Percentiles rank a stretch among this genome's conserved stretches.
Evolutionary conservation across 1,284 basidiomycete species (phyloP).

Genomic region (Naganishia cerealis): DNA sequence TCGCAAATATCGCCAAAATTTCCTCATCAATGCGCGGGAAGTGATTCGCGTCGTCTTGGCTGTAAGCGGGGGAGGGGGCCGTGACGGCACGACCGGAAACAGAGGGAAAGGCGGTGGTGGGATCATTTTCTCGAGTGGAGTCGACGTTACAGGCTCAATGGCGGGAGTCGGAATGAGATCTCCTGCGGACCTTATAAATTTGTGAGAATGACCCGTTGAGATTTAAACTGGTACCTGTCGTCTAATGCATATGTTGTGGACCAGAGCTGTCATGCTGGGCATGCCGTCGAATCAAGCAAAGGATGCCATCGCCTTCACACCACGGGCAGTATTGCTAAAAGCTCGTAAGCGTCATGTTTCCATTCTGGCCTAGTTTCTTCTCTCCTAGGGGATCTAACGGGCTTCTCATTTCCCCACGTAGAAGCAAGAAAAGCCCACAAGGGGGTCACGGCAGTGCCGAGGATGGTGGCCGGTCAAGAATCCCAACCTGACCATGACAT

Average conservation of each 20-base stretch:
- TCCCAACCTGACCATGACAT: neutral
- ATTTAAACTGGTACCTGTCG: neutral
- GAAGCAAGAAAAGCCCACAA: slow-evolving; percentile 51
- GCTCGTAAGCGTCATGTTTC: slow-evolving; percentile 45
- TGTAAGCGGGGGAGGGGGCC: slow-evolving; percentile 29
- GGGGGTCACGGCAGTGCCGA: slow-evolving; percentile 47
- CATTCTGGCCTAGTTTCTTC: neutral
- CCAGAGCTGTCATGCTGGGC: slow-evolving; percentile 49
- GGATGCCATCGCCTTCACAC: slow-evolving; percentile 46
- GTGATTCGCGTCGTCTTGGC: slow-evolving; percentile 44
- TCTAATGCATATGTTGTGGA: neutral
- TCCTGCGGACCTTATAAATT: slow-evolving; percentile 51
- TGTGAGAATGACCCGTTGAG: slow-evolving; percentile 38
- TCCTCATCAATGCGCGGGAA: slow-evolving; percentile 51
- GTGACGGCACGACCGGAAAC: slow-evolving; percentile 24
- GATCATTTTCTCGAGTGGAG: slow-evolving; percentile 51
- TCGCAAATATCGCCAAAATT: slow-evolving; percentile 49
- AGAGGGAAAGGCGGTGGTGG: slow-evolving; percentile 47
- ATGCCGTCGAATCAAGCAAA: slow-evolving; percentile 54
- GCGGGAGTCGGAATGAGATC: slow-evolving; percentile 19
- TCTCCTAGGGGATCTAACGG: neutral
- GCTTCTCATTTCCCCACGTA: slow-evolving; percentile 28
- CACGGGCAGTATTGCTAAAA: slow-evolving; percentile 48
- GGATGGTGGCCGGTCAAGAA: slow-evolving; percentile 36
- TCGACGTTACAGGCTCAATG: slow-evolving; percentile 39